Evolutionary conservation across 2,329 filamentous ascomycete genomes (phyloP).

Genomic region (Xylariaceae sp.): DNA sequence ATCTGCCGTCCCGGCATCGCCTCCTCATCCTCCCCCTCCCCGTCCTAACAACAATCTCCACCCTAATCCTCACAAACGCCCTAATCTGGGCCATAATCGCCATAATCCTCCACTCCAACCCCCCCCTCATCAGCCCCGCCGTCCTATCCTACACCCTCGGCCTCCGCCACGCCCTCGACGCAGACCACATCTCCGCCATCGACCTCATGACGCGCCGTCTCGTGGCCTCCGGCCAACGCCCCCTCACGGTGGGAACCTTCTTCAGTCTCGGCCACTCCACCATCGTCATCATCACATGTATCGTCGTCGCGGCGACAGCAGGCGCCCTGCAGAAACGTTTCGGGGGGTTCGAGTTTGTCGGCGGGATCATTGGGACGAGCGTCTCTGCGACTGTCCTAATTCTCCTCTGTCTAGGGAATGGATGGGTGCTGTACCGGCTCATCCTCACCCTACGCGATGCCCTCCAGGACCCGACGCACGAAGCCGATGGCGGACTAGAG

Average conservation of each 20-base stretch:
- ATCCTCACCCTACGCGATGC: constrained; percentile 61
- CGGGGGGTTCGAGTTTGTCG: constrained; percentile 70
- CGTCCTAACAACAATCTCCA: constrained; percentile 44
- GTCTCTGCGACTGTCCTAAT: constrained; percentile 81
- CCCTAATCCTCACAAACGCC: constrained; percentile 48
- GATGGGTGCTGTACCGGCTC: constrained; percentile 77
- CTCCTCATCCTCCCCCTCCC: constrained; percentile 30
- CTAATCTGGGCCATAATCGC: constrained; percentile 51
- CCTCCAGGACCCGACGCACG: constrained; percentile 38
- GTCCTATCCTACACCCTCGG: constrained; percentile 84
- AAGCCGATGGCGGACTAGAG: constrained; percentile 47
- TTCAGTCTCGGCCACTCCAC: constrained; percentile 93
- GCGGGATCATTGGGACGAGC: constrained; percentile 83
- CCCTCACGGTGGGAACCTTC: constrained; percentile 89
- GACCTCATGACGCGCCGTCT: constrained; percentile 91
- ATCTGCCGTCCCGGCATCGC: constrained; percentile 2
- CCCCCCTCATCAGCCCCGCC: constrained; percentile 68
- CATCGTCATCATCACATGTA: constrained; percentile 82
- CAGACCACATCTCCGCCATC: constrained; percentile 84
- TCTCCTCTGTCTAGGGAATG: constrained; percentile 75
- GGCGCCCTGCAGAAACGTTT: constrained; percentile 78
- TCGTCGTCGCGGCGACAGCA: constrained; percentile 86
- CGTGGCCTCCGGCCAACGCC: constrained; percentile 75
- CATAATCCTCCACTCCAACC: constrained; percentile 49
- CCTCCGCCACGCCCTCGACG: constrained; percentile 90